A percentile compares a stretch with the other conserved stretches of the same genome.
Evolutionary conservation across 768 basidiomycete genomes (phyloP).

Genomic region (Cystobasidium ongulense): DNA sequence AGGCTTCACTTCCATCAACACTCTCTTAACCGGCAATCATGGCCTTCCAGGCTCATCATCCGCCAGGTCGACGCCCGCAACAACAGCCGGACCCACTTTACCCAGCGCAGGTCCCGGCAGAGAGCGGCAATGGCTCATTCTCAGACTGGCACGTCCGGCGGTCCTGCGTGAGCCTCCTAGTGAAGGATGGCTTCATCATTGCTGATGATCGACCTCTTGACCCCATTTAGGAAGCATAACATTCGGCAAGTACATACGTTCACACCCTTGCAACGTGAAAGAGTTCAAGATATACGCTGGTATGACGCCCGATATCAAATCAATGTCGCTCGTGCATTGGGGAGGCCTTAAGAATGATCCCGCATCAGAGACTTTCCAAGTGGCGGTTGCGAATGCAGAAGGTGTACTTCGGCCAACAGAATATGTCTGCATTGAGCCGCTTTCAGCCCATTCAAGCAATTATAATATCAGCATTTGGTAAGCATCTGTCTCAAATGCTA

Average conservation of each 20-base stretch:
- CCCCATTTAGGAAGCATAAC: slow-evolving; percentile 21
- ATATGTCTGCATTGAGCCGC: slow-evolving; percentile 31
- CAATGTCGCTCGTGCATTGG: slow-evolving; percentile 35
- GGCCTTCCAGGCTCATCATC: not conserved
- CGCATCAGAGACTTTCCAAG: slow-evolving; percentile 27
- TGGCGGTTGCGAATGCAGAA: not conserved
- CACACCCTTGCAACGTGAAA: slow-evolving; percentile 40
- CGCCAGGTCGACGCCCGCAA: not conserved
- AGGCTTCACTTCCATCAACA: slow-evolving; percentile 4
- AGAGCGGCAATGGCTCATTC: slow-evolving; percentile 29
- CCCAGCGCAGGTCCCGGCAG: not conserved
- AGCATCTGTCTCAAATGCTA: not conserved
- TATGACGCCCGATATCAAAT: slow-evolving; percentile 27
- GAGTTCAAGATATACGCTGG: slow-evolving; percentile 38
- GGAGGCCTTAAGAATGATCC: slow-evolving; percentile 37
- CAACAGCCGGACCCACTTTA: not conserved
- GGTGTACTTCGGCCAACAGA: slow-evolving; percentile 16
- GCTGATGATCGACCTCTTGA: not conserved
- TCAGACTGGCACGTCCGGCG: slow-evolving; percentile 24
- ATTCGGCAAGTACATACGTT: slow-evolving; percentile 27
- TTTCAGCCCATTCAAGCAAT: slow-evolving; percentile 29
- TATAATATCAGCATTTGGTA: slow-evolving; percentile 34
- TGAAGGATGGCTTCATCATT: not conserved
- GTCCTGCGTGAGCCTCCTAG: slow-evolving; percentile 15
- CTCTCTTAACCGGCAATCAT: not conserved